Conservation (phyloP, 176 grass and related monocot species). For the Raddia guianensis region DNA sequence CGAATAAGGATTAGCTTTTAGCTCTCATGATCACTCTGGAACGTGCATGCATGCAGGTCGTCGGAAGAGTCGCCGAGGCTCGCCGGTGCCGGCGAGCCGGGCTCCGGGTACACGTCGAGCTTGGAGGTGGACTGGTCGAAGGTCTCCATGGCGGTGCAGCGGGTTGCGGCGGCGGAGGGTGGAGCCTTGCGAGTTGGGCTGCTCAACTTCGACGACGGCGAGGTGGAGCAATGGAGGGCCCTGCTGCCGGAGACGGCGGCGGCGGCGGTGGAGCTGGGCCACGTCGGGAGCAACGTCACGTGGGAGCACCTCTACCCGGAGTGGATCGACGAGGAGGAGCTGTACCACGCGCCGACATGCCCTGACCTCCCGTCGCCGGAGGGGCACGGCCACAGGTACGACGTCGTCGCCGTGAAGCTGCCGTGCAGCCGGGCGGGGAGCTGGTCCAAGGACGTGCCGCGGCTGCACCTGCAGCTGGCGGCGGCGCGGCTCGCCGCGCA, state of each 20-base stretch:
- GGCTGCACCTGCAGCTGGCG: conserved; percentile 72
- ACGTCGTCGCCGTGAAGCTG: conserved; percentile 60
- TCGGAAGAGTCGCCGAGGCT: neutral
- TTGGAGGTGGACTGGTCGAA: conserved; percentile 47
- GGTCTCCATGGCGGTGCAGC: conserved; percentile 31
- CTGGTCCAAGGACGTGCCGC: conserved; percentile 77
- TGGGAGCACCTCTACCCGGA: conserved; percentile 65
- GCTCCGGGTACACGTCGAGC: conserved; percentile 41
- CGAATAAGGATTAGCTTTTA: neutral
- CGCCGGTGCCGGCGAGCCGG: conserved; percentile 14
- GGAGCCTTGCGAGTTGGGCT: conserved; percentile 35
- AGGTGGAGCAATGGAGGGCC: conserved; percentile 35
- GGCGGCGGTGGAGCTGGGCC: conserved; percentile 26
- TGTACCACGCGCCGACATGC: conserved; percentile 45
- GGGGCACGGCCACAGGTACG: neutral
- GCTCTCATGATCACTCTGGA: neutral
- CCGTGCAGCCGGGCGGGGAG: conserved; percentile 37
- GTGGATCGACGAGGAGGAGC: conserved; percentile 73
- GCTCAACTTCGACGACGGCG: conserved; percentile 49
- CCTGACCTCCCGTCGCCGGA: conserved; percentile 35
- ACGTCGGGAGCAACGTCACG: conserved; percentile 43
- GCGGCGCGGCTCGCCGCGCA: conserved; percentile 51
- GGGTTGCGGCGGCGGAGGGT: neutral
- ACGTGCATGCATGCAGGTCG: conserved; percentile 15
- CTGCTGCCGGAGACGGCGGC: conserved; percentile 28